Evolutionary conservation across 2,329 filamentous ascomycete genomes (phyloP), one percentile per base, ranked within the genome.

Genomic region (Knoxdaviesia capensis): DNA sequence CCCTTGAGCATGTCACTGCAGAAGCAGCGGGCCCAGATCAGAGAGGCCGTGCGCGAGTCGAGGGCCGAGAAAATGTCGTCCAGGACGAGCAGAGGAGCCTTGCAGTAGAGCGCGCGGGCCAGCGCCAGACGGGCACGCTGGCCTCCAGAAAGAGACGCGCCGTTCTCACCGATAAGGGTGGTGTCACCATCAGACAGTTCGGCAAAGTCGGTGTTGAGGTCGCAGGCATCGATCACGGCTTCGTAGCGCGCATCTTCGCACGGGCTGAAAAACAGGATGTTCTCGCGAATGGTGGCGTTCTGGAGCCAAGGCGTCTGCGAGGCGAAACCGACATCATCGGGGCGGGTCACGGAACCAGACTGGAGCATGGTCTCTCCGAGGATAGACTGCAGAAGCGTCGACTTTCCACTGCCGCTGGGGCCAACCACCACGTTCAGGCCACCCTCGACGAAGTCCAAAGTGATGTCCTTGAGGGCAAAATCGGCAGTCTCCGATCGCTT

Each of bases 41-140:
- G 57, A 10, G 67, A 65, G 1, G 68, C 65, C 0, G 72, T 76
- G 48, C 71, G 71, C 11, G 71, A 63, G 48, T 76, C 71, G 1
- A 76, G 58, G 0, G 71, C 71, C 1, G 71, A 70, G 47, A 76
- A 71, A 3, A 74, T 62, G 44, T 76, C 71, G 46, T 76, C 71
- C 1, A 76, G 61, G 1, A 76, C 56, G 28, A 75, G 55, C 2
- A 74, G 57, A 2, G 66, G 59, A 0, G 71, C 63, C 42, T 65
- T 66, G 1, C 70, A 74, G 51, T 75, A 76, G 1, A 76, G 51
- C 6, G 70, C 66, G 44, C 71, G 60, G 1, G 71, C 71, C 33
- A 75, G 52, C 8, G 69, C 68, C 34, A 74, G 66, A 5, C 69
- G 61, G 31, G 68, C 68, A 47, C 69, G 70, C 47, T 74, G 69